A percentile compares a stretch with the other conserved stretches of the same genome.
Conservation (phyloP, 306 rosid genomes). For the Inga oerstediana region DNA sequence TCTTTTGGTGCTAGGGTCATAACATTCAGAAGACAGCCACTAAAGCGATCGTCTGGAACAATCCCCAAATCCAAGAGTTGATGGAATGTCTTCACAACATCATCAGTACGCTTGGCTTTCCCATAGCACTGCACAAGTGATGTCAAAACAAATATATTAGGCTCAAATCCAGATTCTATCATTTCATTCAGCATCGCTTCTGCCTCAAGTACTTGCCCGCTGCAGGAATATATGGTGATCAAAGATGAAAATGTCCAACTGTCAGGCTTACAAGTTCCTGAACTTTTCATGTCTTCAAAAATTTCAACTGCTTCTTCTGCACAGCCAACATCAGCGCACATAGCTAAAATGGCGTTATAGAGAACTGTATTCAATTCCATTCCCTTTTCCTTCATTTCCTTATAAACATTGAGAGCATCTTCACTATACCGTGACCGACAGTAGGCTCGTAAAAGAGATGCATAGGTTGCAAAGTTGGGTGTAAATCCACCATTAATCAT, state of each 20-base stretch:
- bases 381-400: slow-evolving; percentile 79
- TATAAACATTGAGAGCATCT: slow-evolving; percentile 70
- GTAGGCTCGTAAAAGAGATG: slow-evolving; percentile 72
- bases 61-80: slow-evolving; percentile 59
- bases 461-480: slow-evolving; percentile 70
- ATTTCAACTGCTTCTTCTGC: slow-evolving; percentile 63
- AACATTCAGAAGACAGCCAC: slow-evolving; percentile 87
- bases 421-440: slow-evolving; percentile 64
- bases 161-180: slow-evolving; percentile 77
- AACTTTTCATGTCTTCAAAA: slow-evolving; percentile 72
- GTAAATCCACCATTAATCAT: slow-evolving; percentile 59
- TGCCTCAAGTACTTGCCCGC: slow-evolving; percentile 65
- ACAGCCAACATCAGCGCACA: slow-evolving; percentile 83
- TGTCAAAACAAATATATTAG: slow-evolving; percentile 70
- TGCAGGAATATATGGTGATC: slow-evolving; percentile 78
- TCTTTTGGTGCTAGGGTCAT: slow-evolving; percentile 72
- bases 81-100: slow-evolving; percentile 73
- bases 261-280: slow-evolving; percentile 65
- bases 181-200: slow-evolving; percentile 73
- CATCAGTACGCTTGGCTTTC: slow-evolving; percentile 74
- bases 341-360: slow-evolving; percentile 63
- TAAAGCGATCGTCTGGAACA: slow-evolving; percentile 72
- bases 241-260: slow-evolving; percentile 84
- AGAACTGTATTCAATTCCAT: slow-evolving; percentile 61
- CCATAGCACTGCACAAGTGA: slow-evolving; percentile 91